Evolutionary conservation across 2,329 filamentous ascomycete species (phyloP).

Genomic region (Plectosphaerella cucumerina): DNA sequence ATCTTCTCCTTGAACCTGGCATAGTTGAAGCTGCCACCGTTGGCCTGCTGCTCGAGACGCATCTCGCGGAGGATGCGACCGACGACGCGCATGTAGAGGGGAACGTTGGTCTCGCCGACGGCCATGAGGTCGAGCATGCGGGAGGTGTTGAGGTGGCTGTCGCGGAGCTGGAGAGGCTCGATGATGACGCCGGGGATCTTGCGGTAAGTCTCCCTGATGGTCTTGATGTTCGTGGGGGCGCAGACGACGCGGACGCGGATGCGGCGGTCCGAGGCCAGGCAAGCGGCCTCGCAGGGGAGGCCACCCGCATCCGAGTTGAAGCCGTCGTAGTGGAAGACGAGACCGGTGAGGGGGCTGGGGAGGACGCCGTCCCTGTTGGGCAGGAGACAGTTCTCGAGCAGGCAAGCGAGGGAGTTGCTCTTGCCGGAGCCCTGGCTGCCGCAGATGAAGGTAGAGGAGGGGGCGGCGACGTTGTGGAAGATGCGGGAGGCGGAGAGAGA

Average conservation of each 20-base stretch:
- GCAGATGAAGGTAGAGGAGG: slow-evolving; percentile 59
- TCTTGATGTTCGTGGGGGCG: slow-evolving; percentile 45
- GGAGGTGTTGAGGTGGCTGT: slow-evolving; percentile 50
- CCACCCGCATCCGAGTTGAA: slow-evolving; percentile 44
- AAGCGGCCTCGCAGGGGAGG: slow-evolving; percentile 56
- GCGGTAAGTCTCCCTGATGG: slow-evolving; percentile 35
- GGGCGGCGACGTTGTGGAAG: slow-evolving; percentile 42
- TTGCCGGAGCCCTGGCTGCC: slow-evolving; percentile 63
- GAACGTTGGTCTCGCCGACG: slow-evolving; percentile 36
- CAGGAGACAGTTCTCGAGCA: slow-evolving; percentile 55
- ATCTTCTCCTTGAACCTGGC: slow-evolving; percentile 36
- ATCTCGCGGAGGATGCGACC: slow-evolving; percentile 53
- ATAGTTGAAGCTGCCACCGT: slow-evolving; percentile 42
- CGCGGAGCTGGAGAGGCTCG: slow-evolving; percentile 44
- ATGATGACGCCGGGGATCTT: slow-evolving; percentile 39
- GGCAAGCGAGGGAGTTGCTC: slow-evolving; percentile 53
- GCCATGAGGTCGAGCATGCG: slow-evolving; percentile 60
- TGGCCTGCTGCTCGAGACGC: slow-evolving; percentile 38
- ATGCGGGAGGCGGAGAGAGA: slow-evolving; percentile 18
- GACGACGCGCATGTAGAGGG: slow-evolving; percentile 55
- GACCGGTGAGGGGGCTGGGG: slow-evolving; percentile 48
- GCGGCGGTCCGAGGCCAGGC: slow-evolving; percentile 37
- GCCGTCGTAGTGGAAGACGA: slow-evolving; percentile 63
- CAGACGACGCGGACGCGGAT: slow-evolving; percentile 51
- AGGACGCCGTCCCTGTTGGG: slow-evolving; percentile 38